A percentile compares a stretch with the other conserved stretches of the same genome.
phyloP scores from a whole-genome alignment of 176 grass and related monocot species.

The Elaeis guineensis region DNA sequence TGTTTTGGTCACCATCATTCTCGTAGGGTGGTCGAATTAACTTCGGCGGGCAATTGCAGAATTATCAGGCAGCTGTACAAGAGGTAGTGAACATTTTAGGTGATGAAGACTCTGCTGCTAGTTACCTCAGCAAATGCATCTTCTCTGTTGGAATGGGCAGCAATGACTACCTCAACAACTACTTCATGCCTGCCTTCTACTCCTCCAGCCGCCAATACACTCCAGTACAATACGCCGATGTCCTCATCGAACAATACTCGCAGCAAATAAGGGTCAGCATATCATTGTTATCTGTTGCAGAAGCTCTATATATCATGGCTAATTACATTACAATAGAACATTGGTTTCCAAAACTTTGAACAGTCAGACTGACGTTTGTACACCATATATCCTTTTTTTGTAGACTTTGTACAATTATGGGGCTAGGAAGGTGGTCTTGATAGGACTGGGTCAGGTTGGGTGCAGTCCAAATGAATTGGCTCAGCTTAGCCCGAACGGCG shows the following conservation, averaged over 20 bases:
- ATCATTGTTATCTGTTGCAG: no score
- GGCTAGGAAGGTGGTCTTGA: conserved; percentile 77
- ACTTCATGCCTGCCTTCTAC: conserved; percentile 88
- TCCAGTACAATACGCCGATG: conserved; percentile 63
- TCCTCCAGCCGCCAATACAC: conserved; percentile 52
- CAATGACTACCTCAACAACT: conserved; percentile 98
- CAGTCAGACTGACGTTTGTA: no score
- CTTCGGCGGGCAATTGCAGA: conserved; percentile 54
- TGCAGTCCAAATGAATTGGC: conserved; percentile 86
- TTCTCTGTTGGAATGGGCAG: conserved; percentile 86
- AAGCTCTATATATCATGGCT: no score
- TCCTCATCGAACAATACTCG: conserved; percentile 48
- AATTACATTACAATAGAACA: no score
- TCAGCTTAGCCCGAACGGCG: conserved; percentile 58
- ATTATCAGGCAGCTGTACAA: conserved; percentile 66
- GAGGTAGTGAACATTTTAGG: conserved; percentile 61
- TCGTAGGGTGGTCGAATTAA: conserved; percentile 51
- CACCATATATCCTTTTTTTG: no score
- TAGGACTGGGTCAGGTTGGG: conserved; percentile 75
- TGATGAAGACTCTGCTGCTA: conserved; percentile 50
- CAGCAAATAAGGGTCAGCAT: conserved; percentile 41
- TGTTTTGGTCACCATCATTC: no score
- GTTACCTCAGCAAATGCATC: conserved; percentile 82
- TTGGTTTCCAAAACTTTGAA: no score
- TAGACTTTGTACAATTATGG: conserved; percentile 65